Evolutionary conservation across 75 land plant species (phyloP).

Genomic region (Pinus albicaulis): DNA sequence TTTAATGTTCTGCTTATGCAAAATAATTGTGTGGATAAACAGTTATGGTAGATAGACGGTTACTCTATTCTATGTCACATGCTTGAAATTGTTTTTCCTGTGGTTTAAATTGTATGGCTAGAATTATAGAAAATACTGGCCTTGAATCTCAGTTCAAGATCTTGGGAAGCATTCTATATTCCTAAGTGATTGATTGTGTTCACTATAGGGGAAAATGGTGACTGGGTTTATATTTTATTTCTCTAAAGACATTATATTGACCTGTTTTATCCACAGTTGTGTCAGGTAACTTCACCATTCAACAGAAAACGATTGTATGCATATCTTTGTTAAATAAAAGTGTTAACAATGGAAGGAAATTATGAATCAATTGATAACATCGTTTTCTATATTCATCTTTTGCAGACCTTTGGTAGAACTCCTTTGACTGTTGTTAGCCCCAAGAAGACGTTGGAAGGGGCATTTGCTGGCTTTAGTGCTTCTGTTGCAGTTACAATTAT

Average conservation of each 20-base stretch:
- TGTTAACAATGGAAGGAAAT: background rate
- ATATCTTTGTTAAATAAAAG: background rate
- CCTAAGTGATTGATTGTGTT: background rate
- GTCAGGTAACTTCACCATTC: background rate
- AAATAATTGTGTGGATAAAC: too few relatives aligned
- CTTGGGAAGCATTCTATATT: too few relatives aligned
- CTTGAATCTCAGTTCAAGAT: too few relatives aligned
- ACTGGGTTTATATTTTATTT: background rate
- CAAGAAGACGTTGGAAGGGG: constrained; percentile 97
- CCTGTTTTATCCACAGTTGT: background rate
- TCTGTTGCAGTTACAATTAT: constrained; percentile 58
- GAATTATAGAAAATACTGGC: too few relatives aligned
- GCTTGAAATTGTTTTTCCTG: too few relatives aligned
- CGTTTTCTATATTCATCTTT: background rate
- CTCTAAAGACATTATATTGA: background rate
- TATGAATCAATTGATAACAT: background rate
- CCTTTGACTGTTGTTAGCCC: constrained; percentile 88
- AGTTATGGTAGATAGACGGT: too few relatives aligned
- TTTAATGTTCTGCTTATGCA: background rate
- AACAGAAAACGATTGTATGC: background rate
- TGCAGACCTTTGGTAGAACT: constrained; percentile 87
- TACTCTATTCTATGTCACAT: too few relatives aligned
- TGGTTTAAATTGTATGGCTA: too few relatives aligned
- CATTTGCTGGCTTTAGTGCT: constrained; percentile 76
- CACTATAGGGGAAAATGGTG: background rate